These are phyloP conservation scores for Thymus quinquecostatus DNA, from an alignment of 257 asterid genomes.

Conservation along the genomic window DNA sequence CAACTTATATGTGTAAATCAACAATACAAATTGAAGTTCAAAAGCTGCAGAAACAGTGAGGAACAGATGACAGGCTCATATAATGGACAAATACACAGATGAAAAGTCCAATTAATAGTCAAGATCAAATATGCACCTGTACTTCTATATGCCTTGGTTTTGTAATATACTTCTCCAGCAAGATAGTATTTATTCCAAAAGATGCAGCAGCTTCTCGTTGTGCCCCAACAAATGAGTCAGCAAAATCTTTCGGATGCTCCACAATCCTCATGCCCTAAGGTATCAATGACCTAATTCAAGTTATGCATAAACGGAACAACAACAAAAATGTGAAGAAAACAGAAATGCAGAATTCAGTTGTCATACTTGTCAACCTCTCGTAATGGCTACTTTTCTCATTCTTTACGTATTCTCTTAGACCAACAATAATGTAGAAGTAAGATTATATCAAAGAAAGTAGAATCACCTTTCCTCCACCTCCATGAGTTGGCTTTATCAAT, in stretches of 20 bases:
- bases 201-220: constrained; percentile 99
- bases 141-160: constrained; percentile 98
- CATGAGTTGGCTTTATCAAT: constrained; percentile 97
- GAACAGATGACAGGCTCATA: constrained; percentile 1
- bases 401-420: constrained; percentile 2
- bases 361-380: not conserved
- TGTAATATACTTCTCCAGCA: constrained; percentile 95
- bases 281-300: constrained; percentile 18
- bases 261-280: constrained; percentile 97
- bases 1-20: constrained; percentile 2
- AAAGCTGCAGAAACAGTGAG: constrained; percentile 18
- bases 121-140: constrained; percentile 63
- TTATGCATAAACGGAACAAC: constrained; percentile 24
- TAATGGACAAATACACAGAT: not conserved
- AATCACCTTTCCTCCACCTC: constrained; percentile 97
- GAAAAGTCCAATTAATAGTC: constrained; percentile 23
- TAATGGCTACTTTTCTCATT: not conserved
- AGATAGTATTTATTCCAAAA: constrained; percentile 82
- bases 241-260: constrained; percentile 75
- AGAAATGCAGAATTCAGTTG: not conserved
- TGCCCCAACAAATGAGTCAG: constrained; percentile 88
- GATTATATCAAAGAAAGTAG: constrained; percentile 23
- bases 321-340: not conserved
- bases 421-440: constrained; percentile 20
- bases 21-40: not conserved